Evolutionary conservation across 164 flowering plant genomes (phyloP).

Genomic region (Brasenia schreberi): DNA sequence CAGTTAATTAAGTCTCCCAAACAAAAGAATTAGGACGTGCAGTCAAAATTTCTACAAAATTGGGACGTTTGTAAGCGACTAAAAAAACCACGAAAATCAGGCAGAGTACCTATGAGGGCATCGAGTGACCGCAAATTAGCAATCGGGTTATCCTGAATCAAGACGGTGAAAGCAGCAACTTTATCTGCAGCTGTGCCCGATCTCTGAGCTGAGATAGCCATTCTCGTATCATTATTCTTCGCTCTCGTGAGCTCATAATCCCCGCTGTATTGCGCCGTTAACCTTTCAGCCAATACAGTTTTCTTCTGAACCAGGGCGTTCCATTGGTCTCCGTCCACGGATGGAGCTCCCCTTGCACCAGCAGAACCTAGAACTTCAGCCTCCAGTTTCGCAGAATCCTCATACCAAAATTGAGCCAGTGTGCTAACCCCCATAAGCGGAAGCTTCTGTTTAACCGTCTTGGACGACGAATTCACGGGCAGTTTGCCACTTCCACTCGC

Average conservation of each 20-base stretch:
- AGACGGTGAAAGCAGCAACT: slow-evolving; percentile 68
- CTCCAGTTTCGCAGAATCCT: slow-evolving; percentile 59
- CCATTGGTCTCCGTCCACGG: slow-evolving; percentile 36
- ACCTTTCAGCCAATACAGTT: slow-evolving; percentile 62
- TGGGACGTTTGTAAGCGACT: background rate
- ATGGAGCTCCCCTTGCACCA: slow-evolving; percentile 18
- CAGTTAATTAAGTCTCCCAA: no score
- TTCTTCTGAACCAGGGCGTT: slow-evolving; percentile 51
- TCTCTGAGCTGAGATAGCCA: slow-evolving; percentile 63
- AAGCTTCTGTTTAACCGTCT: slow-evolving; percentile 23
- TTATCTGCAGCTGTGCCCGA: slow-evolving; percentile 87
- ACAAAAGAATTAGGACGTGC: no score
- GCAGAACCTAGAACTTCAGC: slow-evolving; percentile 31
- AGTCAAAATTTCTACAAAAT: no score
- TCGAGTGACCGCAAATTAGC: slow-evolving; percentile 82
- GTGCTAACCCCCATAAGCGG: slow-evolving; percentile 54
- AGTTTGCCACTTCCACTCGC: background rate
- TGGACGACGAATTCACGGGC: background rate
- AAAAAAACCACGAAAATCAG: no score
- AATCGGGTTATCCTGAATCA: slow-evolving; percentile 83
- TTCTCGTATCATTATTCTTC: slow-evolving; percentile 70
- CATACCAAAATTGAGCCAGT: slow-evolving; percentile 51
- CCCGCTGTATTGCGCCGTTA: slow-evolving; percentile 55
- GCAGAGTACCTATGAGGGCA: slow-evolving; percentile 51
- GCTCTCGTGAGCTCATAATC: slow-evolving; percentile 64